These are phyloP conservation scores for Mycena crocata DNA, from an alignment of 768 basidiomycete species.

Conservation along the genomic window DNA sequence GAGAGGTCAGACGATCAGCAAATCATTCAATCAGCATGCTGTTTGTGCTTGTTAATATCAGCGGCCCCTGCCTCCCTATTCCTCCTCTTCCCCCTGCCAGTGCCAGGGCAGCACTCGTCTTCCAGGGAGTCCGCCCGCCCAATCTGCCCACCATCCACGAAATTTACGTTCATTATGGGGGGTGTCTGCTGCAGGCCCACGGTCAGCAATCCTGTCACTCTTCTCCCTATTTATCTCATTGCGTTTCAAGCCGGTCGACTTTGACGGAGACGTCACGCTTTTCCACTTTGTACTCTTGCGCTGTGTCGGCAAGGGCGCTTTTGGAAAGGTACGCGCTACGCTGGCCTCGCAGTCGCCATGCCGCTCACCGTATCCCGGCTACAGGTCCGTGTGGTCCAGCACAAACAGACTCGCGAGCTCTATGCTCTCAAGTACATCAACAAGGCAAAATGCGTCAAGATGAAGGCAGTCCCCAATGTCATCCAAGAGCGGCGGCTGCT, in stretches of 20 bases:
- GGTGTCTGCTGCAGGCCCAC: constrained; percentile 76
- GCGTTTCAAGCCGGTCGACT: constrained; percentile 85
- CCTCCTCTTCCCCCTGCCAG: not conserved
- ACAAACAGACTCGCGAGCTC: constrained; percentile 96
- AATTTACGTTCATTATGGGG: constrained; percentile 57
- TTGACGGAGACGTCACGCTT: constrained; percentile 94
- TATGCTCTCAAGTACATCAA: constrained; percentile 99
- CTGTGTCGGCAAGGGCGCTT: constrained; percentile 98
- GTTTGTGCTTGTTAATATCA: too few relatives aligned
- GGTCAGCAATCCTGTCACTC: constrained; percentile 47
- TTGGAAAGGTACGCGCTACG: constrained; percentile 83
- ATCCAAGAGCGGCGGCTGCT: constrained; percentile 94
- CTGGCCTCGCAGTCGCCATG: constrained; percentile 4
- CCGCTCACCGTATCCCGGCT: constrained; percentile 26
- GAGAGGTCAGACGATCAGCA: not conserved
- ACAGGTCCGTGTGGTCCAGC: constrained; percentile 98
- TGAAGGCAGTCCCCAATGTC: constrained; percentile 98
- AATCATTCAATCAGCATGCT: not conserved
- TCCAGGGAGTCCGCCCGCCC: not conserved
- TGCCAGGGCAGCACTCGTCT: not conserved
- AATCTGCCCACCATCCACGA: constrained; percentile 17
- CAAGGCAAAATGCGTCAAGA: constrained; percentile 97
- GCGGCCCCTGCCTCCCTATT: not conserved
- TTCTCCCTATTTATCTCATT: not conserved
- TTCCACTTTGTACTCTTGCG: constrained; percentile 96